A percentile compares a stretch with the other conserved stretches of the same genome.
Evolutionary conservation across 2,329 filamentous ascomycete genomes (phyloP).

Genomic region (Endoconidiophora polonica): DNA sequence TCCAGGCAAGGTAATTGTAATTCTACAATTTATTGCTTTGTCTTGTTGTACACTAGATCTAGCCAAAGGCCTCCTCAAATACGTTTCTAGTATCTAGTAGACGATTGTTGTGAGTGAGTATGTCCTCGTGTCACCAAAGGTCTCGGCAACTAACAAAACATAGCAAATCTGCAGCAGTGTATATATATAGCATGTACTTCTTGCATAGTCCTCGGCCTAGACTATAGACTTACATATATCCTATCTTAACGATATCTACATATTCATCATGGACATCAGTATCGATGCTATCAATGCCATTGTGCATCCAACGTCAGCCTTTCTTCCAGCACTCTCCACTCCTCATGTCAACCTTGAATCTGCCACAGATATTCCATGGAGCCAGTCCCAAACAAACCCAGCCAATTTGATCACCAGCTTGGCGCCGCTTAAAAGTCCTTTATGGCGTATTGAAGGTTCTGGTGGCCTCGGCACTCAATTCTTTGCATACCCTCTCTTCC

Average conservation of each 20-base stretch:
- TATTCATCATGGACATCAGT: slow-evolving; percentile 35
- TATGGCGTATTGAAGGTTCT: slow-evolving; percentile 44
- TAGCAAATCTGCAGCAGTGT: neutral
- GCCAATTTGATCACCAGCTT: slow-evolving; percentile 45
- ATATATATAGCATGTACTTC: neutral
- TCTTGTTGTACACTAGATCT: neutral
- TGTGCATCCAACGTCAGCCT: slow-evolving; percentile 42
- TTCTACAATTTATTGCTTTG: neutral
- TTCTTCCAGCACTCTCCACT: slow-evolving; percentile 14
- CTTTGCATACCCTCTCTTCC: slow-evolving; percentile 37
- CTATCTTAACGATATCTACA: neutral
- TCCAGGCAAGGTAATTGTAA: too few species aligned
- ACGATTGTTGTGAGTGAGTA: neutral
- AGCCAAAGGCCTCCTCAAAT: neutral
- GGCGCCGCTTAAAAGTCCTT: slow-evolving; percentile 24
- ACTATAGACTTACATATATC: neutral
- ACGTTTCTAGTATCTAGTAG: neutral
- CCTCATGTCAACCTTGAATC: neutral
- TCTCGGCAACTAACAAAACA: neutral
- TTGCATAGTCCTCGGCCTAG: neutral
- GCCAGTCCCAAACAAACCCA: slow-evolving; percentile 36
- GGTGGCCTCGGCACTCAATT: slow-evolving; percentile 40
- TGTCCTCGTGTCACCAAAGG: neutral
- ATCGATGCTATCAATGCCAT: slow-evolving; percentile 35
- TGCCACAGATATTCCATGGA: slow-evolving; percentile 22